Evolutionary conservation across 1,284 basidiomycete species (phyloP), one percentile per base, ranked within the genome.

Genomic region (Crepidotus sp.): DNA sequence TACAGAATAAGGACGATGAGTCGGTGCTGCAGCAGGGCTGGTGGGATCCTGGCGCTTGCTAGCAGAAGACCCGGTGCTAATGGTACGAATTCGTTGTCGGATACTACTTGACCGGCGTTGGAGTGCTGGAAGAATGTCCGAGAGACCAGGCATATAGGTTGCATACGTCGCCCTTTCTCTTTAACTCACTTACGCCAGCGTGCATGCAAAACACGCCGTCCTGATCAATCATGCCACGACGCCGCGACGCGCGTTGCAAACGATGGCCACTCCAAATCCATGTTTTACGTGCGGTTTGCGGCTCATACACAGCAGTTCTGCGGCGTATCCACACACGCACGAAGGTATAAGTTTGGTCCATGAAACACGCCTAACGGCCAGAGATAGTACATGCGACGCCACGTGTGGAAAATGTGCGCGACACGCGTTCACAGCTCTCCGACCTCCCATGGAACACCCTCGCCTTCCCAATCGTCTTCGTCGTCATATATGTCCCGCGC

Each of bases 381-480:
- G 30, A 31, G 30, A 43, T 24, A 27, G 30, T 31, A 45, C 33
- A 45, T 34, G 37, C 41, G 36, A n/a, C n/a, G n/a, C n/a, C 46
- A 51, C 42, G 49, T 42, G 45, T 18, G n/a, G 22, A 31, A 39
- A 47, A 42, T 44, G 49, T 29, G 40, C 6, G 14, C 14, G 11
- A 36, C 40, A 51, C 34, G 55, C 54, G 44, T 54, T 63, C 67
- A 85, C 57, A 87, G 56, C 57, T 86, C 83, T 37, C 77, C 83
- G 13, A 74, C 69, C 61, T 81, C 81, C 83, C 83, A 87, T 49
- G 83, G 80, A 30, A 85, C 70, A 29, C 81, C 80, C 59, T 86
- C 84, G 19, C 80, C 77, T 60, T 86, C 83, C 84, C 84, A 87
- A 51, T 87, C 84, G 36, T 84, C 83, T 57, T 81, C 80, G 5